Base-by-base conservation (phyloP, 805 yeast species). In the Candida caryicola region DNA sequence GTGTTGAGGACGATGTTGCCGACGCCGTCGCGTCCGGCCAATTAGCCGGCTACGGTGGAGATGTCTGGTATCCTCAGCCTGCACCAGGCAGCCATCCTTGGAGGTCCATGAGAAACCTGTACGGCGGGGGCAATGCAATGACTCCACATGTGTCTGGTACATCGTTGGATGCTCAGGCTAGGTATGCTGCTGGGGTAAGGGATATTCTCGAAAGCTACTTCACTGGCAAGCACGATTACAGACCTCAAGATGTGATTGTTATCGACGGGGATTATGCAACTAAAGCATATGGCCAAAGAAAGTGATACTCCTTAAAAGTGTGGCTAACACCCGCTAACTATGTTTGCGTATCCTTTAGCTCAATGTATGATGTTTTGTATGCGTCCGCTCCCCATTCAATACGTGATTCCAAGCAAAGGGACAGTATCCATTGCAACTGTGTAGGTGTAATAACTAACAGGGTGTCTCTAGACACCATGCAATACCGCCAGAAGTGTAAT, bases 1-100 rank as follows among this genome's bases (percentile, higher is more conserved):
- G 84, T 57, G 79, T 73, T 40, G 82, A 77, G 34, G 73, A 82
- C 54, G 93, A 81, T 50, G 84, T 85, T 46, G 89, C 87, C 0
- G 89, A 71, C 10, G 91, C 91, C 1, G 74, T 85, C 28, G 56
- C 69, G 38, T 64, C 77, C 27, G 93, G 93, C 34, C 81, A 81
- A 50, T 58, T 85, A 34, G 70, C 82, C 52, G 91, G 90, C 36
- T 85, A 84, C 57, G 93, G 90, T 52, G 93, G 91, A 50, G 93
- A 85, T 61, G 93, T 85, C 36, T 84, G 91, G 88, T 74, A 54
- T 68, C 82, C 82, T n/a, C 95, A 85, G 62, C 95, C 95, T 30
- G 85, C 91, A 18, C 88, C 89, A 46, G 65, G 68, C 38, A 73
- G 73, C 59, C 89, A 83, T 55, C 89, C 89, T 48, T 85, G 93